Base-by-base conservation (phyloP, 257 asterid genomes). In the Catharanthus roseus region DNA sequence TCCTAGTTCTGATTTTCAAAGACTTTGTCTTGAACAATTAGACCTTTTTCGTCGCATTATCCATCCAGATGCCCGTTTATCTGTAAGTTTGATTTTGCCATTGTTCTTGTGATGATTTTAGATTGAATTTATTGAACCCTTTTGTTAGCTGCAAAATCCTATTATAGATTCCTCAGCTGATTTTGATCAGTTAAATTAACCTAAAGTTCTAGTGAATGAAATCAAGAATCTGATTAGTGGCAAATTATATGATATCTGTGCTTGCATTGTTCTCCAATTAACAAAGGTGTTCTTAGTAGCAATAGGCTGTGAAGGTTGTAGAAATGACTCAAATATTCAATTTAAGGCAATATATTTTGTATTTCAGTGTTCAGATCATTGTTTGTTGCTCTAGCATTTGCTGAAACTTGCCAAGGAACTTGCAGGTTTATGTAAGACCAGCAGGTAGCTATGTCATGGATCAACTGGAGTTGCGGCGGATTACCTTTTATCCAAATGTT, bases 361-460 rank as follows among this genome's bases (percentile, higher is more conserved):
- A 26, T 26, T 23, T 31, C 18, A 13, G 63, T 12, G 18, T 18
- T 63, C 42, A 38, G 3, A 38, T 38, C 42, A 38, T 38, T 0
- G 3, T 28, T 1, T 62, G 62, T 61, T 28, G 61, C 49, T n/a
- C 24, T 24, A 65, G 28, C 62, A 72, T 51, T 54, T 75, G 57
- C 78, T 44, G 78, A 49, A 70, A 49, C 49, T 80, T 54, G 53
- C 76, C 49, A 31, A 23, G 79, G 42, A 71, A 64, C 68, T 23
- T 73, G 58, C 83, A 91, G 98, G 89, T 93, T 71, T 93, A 93
- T 82, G 98, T 93, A 60, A 87, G 97, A 73, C 98, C 98, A 76
- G 97, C 97, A 78, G 97, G 90, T 68, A 89, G 97, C 78, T 93
- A 89, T 82, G 96, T 93, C 44, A 91, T 93, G 97, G 98, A 93